Base-by-base conservation (phyloP, 2,329 filamentous ascomycete genomes). In the Aspergillus fijiensis region DNA sequence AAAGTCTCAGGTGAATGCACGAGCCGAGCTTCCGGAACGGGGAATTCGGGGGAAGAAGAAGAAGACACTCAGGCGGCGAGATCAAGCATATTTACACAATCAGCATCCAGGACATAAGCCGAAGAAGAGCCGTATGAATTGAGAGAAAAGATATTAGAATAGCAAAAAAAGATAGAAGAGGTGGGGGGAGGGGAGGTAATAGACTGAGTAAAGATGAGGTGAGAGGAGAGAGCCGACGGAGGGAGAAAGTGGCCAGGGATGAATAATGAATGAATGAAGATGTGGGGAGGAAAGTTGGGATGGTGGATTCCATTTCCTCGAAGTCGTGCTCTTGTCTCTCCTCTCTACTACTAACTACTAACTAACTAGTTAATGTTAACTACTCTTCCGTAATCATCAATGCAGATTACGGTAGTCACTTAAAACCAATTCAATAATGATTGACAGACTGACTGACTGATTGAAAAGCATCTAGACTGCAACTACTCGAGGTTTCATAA, bases 71-170 rank as follows among this genome's bases (percentile, higher is more conserved):
- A 64, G 49, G 55, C 53, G 42, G 35, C 57, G 39, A 58, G 51
- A 52, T 35, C 49, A 60, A 61, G 42, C 65, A 67, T 66, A 62
- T 63, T 66, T 66, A 62, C 58, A 63, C 42, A 6, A 21, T 27
- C 31, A 47, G 35, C 42, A 29, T 51, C 33, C 42, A 49, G 49
- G 45, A 57, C 35, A 51, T 49, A 51, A 61, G 57, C 56, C 21
- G 60, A 27, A 35, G 47, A 35, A 33, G 21, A 42, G 50, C 19
- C 4, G 25, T 45, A 42, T 10, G 25, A 11, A 9, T 16, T 9
- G 27, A 25, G 29, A 33, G 52, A 50, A 42, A 27, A 27, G 31
- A 52, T 45, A 16, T 6, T 16, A 16, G 16, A 11, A 39, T 52
- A 23, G 47, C 12, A 27, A 25, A 58, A 29, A 52, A 45, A n/a